These are phyloP conservation scores for Tuber umbilicatum DNA, from an alignment of 495 filamentous ascomycete species.

Conservation along the genomic window DNA sequence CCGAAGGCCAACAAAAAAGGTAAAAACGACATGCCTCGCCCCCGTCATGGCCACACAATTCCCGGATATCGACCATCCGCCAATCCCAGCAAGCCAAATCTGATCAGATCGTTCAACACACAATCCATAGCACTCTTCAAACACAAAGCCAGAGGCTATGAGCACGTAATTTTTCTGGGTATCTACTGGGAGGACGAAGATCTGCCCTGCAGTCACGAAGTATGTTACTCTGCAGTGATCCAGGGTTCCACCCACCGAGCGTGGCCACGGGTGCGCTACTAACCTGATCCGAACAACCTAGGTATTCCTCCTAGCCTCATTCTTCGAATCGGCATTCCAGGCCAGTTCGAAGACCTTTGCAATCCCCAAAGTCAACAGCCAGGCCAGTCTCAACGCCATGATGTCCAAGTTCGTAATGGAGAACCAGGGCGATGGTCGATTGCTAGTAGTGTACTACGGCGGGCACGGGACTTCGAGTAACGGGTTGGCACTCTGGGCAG, in stretches of 20 bases:
- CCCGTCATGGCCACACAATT: not conserved
- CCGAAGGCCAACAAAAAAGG: not conserved
- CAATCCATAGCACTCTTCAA: not conserved
- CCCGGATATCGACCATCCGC: not conserved
- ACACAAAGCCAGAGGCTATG: not conserved
- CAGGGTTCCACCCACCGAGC: not conserved
- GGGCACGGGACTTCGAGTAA: not conserved
- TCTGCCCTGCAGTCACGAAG: not conserved
- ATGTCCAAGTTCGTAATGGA: constrained; percentile 3
- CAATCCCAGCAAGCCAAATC: not conserved
- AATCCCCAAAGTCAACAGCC: not conserved
- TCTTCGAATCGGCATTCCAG: not conserved
- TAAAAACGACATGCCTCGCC: not conserved
- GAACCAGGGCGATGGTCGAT: not conserved
- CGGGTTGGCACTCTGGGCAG: not conserved
- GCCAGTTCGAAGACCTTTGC: not conserved
- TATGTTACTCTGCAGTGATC: not conserved
- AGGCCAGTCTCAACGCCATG: not conserved
- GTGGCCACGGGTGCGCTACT: not conserved
- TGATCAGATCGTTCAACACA: not conserved
- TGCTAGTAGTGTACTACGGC: not conserved
- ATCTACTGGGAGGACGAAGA: not conserved
- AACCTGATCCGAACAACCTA: not conserved
- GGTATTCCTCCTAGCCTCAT: not conserved
- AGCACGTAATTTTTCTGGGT: not conserved